A percentile compares a stretch with the other conserved stretches of the same genome.
phyloP scores from a whole-genome alignment of 2,329 filamentous ascomycete genomes.

The Trichophyton simii region DNA sequence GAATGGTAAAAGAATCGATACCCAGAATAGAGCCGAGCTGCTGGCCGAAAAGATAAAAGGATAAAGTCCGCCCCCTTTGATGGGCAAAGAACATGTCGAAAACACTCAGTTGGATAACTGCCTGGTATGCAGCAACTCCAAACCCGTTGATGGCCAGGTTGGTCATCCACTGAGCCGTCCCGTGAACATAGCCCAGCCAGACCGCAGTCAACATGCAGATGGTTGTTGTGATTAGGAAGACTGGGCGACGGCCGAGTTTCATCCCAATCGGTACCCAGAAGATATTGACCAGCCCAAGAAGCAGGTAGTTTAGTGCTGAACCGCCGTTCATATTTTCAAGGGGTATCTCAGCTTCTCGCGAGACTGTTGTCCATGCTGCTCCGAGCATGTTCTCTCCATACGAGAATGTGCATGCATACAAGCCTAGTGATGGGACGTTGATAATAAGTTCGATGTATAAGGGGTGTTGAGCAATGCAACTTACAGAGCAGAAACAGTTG shows the following conservation, averaged over 20 bases:
- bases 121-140: conserved; percentile 38
- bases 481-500: conserved; percentile 1
- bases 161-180: conserved; percentile 37
- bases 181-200: conserved; percentile 35
- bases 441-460: too few species aligned
- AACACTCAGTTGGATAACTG: conserved; percentile 37
- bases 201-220: conserved; percentile 31
- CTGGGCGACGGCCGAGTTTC: conserved; percentile 40
- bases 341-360: not conserved
- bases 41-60: not conserved
- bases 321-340: conserved; percentile 18
- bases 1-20: conserved; percentile 36
- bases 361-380: not conserved
- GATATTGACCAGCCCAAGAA: conserved; percentile 40
- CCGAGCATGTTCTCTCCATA: not conserved
- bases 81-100: conserved; percentile 37
- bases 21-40: conserved; percentile 12
- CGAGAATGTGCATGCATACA: not conserved
- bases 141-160: conserved; percentile 38
- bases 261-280: conserved; percentile 43
- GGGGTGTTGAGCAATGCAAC: not conserved
- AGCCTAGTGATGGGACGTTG: not conserved
- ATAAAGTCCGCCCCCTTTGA: conserved; percentile 33
- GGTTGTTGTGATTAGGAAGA: conserved; percentile 35
- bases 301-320: conserved; percentile 42